Percentiles rank a stretch among this genome's conserved stretches.
These are phyloP conservation scores for Pleurotus platypus DNA, from an alignment of 768 basidiomycete species.

Conservation along the genomic window DNA sequence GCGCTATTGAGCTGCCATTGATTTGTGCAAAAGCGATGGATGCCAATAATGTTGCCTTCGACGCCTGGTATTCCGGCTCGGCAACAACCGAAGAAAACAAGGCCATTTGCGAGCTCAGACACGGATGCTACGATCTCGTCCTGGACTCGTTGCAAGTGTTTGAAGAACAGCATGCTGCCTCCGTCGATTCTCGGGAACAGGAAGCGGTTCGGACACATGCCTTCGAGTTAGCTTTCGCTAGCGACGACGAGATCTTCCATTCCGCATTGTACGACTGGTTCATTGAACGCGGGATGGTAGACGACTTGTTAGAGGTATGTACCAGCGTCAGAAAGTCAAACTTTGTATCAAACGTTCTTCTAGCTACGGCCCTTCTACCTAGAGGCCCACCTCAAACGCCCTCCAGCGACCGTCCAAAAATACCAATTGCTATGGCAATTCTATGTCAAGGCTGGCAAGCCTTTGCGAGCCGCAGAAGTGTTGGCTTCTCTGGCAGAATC, in stretches of 20 bases:
- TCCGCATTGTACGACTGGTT: slow-evolving; percentile 95
- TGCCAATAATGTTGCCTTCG: slow-evolving; percentile 66
- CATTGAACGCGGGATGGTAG: slow-evolving; percentile 71
- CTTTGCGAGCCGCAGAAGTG: slow-evolving; percentile 84
- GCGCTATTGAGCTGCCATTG: slow-evolving; percentile 82
- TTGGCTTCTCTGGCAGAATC: slow-evolving; percentile 83
- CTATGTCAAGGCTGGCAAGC: slow-evolving; percentile 89
- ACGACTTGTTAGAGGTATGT: slow-evolving; percentile 85
- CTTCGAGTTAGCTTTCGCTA: slow-evolving; percentile 80
- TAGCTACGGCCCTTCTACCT: slow-evolving; percentile 87
- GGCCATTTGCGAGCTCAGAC: slow-evolving; percentile 55
- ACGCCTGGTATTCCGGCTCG: slow-evolving; percentile 70
- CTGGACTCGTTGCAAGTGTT: slow-evolving; percentile 79
- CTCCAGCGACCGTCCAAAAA: slow-evolving; percentile 77
- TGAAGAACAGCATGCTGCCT: slow-evolving; percentile 49
- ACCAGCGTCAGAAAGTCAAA: background rate
- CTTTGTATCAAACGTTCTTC: background rate
- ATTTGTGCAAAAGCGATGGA: slow-evolving; percentile 80
- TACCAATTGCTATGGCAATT: slow-evolving; percentile 95
- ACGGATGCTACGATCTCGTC: slow-evolving; percentile 78
- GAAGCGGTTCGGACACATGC: slow-evolving; percentile 80
- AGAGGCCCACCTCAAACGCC: slow-evolving; percentile 81
- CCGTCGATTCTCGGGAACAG: slow-evolving; percentile 35
- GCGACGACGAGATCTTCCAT: slow-evolving; percentile 92
- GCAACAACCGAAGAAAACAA: slow-evolving; percentile 55